Evolutionary conservation across 768 basidiomycete genomes (phyloP), one percentile per base, ranked within the genome.

Genomic region (Mycena capillaripes): DNA sequence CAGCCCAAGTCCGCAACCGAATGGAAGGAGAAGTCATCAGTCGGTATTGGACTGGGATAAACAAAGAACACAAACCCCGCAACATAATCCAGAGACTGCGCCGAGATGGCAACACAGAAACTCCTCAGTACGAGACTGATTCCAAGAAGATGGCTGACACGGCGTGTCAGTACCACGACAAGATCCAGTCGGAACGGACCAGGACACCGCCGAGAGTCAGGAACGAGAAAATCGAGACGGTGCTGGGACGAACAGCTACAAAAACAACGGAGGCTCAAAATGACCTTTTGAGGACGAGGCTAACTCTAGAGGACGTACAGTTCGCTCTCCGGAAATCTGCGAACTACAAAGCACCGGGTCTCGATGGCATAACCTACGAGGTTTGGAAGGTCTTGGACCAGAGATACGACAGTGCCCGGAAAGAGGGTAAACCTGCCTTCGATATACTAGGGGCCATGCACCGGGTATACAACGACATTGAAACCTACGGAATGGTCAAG

Each of bases 21-120:
- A 16, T 64, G 19, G 27, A 50, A 21, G 62, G 62, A 7, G 62
- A 64, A 34, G 42, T 64, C 2, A 64, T 64, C 21, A 30, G 62
- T 21, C 21, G 16, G 14, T 44, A 44, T 16, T 44, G 44, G 44
- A 44, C 44, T 4, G 7, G 16, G 14, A 44, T 44, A 44, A 44
- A 44, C 14, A 19, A 8, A 44, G 16, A 14, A 5, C 44, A 44
- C 14, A 44, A 44, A 19, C 44, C 44, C 44, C 7, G 44, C 16
- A 21, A 44, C 16, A 14, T 16, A 21, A 44, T 44, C 17, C 16
- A 14, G 68, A 62, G 0, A 40, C 40, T 64, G 5, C 10, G 12
- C 12, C 30, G 36, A n/a, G 8, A 32, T 17, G 16, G 12, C 9
- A 17, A 59, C 12, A 10, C 36, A 23, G 60, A 62, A 27, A n/a